Evolutionary conservation across 805 yeast species (phyloP).

Genomic region (Candida sanyiensis): DNA sequence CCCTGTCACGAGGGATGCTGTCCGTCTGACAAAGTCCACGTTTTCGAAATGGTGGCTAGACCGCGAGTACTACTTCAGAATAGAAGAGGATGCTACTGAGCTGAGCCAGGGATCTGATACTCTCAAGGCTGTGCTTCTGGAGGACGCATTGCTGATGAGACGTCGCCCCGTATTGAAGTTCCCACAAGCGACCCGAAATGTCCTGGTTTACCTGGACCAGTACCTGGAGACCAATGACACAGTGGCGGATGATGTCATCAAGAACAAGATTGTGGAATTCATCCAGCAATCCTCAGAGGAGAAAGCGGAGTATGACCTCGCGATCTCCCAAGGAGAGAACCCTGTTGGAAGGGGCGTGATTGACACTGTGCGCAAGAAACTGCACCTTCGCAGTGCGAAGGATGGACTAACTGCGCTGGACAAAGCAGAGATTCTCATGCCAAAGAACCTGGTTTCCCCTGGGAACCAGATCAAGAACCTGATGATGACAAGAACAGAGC

Average conservation of each 20-base stretch:
- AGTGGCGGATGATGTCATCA: constrained; percentile 2
- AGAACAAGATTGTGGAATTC: neutral
- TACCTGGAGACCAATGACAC: neutral
- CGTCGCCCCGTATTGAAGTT: constrained; percentile 3
- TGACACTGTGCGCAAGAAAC: constrained; percentile 3
- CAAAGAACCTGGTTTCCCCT: constrained; percentile 1
- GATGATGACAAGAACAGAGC: constrained; percentile 1
- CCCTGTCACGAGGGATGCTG: constrained; percentile 2
- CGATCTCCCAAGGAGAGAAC: neutral
- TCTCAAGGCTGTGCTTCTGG: constrained; percentile 1
- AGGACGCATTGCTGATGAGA: constrained; percentile 3
- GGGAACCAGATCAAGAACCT: constrained; percentile 1
- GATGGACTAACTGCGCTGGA: constrained; percentile 1
- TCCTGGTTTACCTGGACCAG: neutral
- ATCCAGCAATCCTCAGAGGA: neutral
- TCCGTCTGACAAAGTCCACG: constrained; percentile 2
- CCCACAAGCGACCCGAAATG: constrained; percentile 5
- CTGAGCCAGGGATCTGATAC: constrained; percentile 1
- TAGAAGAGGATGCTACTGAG: constrained; percentile 4
- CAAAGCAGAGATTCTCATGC: constrained; percentile 1
- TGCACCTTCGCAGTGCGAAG: constrained; percentile 1
- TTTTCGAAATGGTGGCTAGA: constrained; percentile 5
- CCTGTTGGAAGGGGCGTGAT: constrained; percentile 3
- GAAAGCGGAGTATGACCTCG: constrained; percentile 1
- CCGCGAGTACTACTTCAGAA: constrained; percentile 4